Evolutionary conservation across 225 moss, liverwort and hornwort species (phyloP), one percentile per base, ranked within the genome.

Genomic region (Bryoerythrophyllum caledonicum): DNA sequence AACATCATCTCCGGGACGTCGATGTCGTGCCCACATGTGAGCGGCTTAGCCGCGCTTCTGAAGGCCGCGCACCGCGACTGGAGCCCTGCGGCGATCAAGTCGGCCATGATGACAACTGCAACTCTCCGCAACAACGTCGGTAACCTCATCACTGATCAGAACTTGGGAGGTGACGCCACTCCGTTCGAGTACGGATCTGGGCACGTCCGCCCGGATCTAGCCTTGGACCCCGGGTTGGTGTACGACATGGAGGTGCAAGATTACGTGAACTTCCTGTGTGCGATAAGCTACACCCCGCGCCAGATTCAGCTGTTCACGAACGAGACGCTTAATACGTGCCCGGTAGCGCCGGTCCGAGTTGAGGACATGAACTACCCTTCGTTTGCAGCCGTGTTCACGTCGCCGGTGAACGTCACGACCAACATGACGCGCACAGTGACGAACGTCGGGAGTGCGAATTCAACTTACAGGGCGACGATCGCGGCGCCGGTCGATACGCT

Each of bases 311-410:
- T 67, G 2, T 69, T 89, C 63, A 82, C 70, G 10, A 75, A 66
- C 19, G 70, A 79, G 48, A 55, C 28, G 1, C 68, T 74, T 34
- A 19, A 19, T 6, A 40, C 14, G 7, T 93, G 89, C 55, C 85
- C 86, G 0, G 2, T 0, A 7, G 11, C 19, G 8, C 62, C 56
- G 5, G 28, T 73, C 8, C 73, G 71, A 0, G 37, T 86, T 24
- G 76, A 71, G 9, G 88, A 91, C 28, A 34, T 93, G 56, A 93
- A 93, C 54, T 93, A 90, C 44, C 93, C 93, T 16, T 91, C 91
- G 19, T 80, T 91, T 52, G 63, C 68, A 19, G 80, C 68, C 5
- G 43, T 76, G 2, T 76, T 80, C 52, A 41, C 40, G 8, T 51
- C 72, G 6, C 13, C 37, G 44, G 6, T 24, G 26, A 51, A 24